Evolutionary conservation across 805 yeast species (phyloP).

Genomic region (Blastobotrys parvus): DNA sequence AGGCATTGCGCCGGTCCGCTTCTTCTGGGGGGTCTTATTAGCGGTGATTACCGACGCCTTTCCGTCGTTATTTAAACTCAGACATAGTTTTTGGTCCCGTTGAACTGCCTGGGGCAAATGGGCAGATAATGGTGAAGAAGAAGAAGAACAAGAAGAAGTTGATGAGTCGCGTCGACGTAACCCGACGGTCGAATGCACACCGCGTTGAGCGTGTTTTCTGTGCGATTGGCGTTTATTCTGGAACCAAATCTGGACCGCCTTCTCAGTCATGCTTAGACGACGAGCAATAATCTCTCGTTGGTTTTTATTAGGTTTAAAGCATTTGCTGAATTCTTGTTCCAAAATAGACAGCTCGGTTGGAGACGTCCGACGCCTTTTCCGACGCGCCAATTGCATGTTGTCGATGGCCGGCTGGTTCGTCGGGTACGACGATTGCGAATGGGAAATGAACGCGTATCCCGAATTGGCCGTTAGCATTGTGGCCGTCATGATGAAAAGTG

Average conservation of each 20-base stretch:
- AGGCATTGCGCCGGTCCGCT: background rate
- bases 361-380: slow-evolving; percentile 92
- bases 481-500: background rate
- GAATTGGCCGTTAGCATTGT: background rate
- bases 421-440: slow-evolving; percentile 78
- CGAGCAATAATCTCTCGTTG: slow-evolving; percentile 72
- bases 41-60: slow-evolving; percentile 30
- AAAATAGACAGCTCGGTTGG: slow-evolving; percentile 76
- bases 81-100: slow-evolving; percentile 13
- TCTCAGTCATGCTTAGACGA: slow-evolving; percentile 87
- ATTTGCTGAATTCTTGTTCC: slow-evolving; percentile 66
- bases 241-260: slow-evolving; percentile 98
- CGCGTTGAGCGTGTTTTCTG: slow-evolving; percentile 20
- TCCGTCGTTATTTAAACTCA: slow-evolving; percentile 33
- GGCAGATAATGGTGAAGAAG: background rate
- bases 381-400: slow-evolving; percentile 85
- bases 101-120: no score
- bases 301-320: slow-evolving; percentile 73
- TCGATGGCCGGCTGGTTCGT: slow-evolving; percentile 76
- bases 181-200: background rate
- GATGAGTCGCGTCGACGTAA: background rate
- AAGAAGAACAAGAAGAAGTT: background rate
- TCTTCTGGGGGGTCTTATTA: background rate
- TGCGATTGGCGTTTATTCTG: slow-evolving; percentile 88
- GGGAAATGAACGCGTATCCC: slow-evolving; percentile 71